Conservation (phyloP, 2,329 filamentous ascomycete species). For the Albophoma yamanashiensis region DNA sequence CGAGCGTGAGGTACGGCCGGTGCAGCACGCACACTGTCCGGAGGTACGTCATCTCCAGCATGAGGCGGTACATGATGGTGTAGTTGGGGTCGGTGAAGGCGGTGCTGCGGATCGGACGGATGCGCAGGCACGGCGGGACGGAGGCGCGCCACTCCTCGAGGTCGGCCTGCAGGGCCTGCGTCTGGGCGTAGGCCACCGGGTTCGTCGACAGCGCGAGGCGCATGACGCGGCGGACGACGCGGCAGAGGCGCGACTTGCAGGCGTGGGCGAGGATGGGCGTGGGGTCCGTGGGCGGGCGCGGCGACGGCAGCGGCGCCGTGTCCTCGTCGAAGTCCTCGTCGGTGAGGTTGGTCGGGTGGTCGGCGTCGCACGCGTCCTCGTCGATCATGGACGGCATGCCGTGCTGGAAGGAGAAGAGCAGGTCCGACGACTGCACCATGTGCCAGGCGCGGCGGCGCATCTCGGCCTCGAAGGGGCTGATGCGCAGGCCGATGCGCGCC, state of each 20-base stretch:
- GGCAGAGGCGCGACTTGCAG: conserved; percentile 31
- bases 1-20: conserved; percentile 31
- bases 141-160: conserved; percentile 22
- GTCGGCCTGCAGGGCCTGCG: conserved; percentile 25
- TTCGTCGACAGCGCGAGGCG: conserved; percentile 27
- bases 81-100: conserved; percentile 31
- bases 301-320: conserved; percentile 27
- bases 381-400: conserved; percentile 40
- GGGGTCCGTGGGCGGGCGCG: conserved; percentile 30
- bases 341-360: conserved; percentile 32
- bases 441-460: conserved; percentile 40
- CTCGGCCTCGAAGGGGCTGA: conserved; percentile 38
- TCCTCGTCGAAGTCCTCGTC: conserved; percentile 43
- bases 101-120: conserved; percentile 29
- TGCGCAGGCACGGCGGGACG: conserved; percentile 28
- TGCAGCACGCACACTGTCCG: conserved; percentile 40
- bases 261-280: conserved; percentile 31
- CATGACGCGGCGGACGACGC: conserved; percentile 31
- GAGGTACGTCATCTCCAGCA: conserved; percentile 36
- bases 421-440: conserved; percentile 34
- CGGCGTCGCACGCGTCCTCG: conserved; percentile 34
- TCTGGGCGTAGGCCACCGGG: conserved; percentile 22
- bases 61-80: conserved; percentile 36
- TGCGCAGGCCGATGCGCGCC: conserved; percentile 23
- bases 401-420: conserved; percentile 39